Conservation (phyloP, 2,329 filamentous ascomycete genomes). For the Fusarium coicis region DNA sequence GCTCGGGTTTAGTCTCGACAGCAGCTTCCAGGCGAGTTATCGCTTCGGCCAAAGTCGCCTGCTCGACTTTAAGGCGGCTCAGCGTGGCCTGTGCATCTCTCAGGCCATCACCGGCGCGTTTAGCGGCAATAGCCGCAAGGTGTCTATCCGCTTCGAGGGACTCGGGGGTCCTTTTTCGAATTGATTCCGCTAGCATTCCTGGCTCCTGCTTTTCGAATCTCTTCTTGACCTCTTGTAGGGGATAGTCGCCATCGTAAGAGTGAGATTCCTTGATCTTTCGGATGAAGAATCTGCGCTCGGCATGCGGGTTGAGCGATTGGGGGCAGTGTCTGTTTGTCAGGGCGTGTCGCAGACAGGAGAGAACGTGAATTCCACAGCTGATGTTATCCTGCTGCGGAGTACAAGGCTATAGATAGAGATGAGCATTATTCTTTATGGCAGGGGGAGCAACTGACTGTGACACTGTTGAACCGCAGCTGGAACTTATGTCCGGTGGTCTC, state of each 20-base stretch:
- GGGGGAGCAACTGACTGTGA: background rate
- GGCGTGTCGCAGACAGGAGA: background rate
- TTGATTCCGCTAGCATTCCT: background rate
- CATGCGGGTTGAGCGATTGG: background rate
- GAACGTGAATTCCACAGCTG: conserved; percentile 3
- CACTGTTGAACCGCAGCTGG: background rate
- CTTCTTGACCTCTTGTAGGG: background rate
- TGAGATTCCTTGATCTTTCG: background rate
- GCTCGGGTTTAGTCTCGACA: background rate
- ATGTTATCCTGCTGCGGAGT: background rate
- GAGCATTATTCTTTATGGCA: background rate
- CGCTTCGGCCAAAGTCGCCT: background rate
- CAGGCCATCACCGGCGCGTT: background rate
- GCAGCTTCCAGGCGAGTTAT: background rate
- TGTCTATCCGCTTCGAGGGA: background rate
- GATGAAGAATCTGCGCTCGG: background rate
- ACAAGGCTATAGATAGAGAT: background rate
- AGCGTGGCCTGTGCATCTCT: background rate
- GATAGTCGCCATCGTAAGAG: background rate
- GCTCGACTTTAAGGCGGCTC: background rate
- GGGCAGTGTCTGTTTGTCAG: background rate
- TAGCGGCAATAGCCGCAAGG: background rate
- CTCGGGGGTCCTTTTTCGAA: background rate
- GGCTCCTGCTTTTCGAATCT: background rate
- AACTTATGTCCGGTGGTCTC: background rate